These are phyloP conservation scores for Spongispora temasekensis DNA, from an alignment of 1,284 basidiomycete species.

Conservation along the genomic window DNA sequence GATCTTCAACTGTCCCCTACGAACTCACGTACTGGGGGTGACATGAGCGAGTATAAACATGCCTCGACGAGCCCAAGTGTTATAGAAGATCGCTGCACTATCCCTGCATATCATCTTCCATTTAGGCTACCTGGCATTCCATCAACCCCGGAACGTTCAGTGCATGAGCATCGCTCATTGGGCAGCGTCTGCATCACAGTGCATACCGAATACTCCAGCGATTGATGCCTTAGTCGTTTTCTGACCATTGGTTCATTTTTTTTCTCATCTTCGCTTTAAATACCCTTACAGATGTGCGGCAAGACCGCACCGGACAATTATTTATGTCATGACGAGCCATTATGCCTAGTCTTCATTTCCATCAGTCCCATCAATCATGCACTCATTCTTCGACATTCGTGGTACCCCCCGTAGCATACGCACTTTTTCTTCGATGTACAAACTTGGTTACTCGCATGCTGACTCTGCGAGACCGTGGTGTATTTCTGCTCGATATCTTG, in stretches of 20 bases:
- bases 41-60: constrained; percentile 2
- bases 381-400: constrained; percentile 4
- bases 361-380: constrained; percentile 1
- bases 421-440: constrained; percentile 11
- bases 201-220: constrained; percentile 11
- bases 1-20: constrained; percentile 6
- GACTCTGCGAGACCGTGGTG: not conserved
- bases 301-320: constrained; percentile 13
- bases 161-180: constrained; percentile 9
- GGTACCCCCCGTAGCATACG: not conserved
- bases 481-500: constrained; percentile 4
- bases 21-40: constrained; percentile 1
- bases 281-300: constrained; percentile 11
- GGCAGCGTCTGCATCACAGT: constrained; percentile 16
- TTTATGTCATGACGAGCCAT: constrained; percentile 15
- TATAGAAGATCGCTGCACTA: not conserved
- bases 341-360: constrained; percentile 6
- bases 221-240: constrained; percentile 12
- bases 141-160: not conserved
- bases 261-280: not conserved
- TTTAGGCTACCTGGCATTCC: constrained; percentile 18
- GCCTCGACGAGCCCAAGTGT: not conserved
- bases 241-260: not conserved
- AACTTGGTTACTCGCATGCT: not conserved
- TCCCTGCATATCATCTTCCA: constrained; percentile 20